A percentile compares a stretch with the other conserved stretches of the same genome.
phyloP scores from a whole-genome alignment of 2,329 filamentous ascomycete species.

The Fusarium floridanum region DNA sequence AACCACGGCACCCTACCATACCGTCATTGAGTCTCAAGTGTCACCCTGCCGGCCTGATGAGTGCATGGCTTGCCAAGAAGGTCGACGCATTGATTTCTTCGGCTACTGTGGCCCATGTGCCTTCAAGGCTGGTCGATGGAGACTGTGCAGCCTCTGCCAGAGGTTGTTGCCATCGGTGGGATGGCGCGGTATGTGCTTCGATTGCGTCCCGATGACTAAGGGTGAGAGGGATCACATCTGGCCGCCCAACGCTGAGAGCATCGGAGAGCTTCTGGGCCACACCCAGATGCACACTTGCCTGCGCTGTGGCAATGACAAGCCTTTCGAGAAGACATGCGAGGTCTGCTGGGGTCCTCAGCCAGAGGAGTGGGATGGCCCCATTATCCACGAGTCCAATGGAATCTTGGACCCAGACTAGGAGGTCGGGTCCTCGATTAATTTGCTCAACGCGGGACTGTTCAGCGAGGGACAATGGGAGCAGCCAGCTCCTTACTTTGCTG shows the following conservation, averaged over 20 bases:
- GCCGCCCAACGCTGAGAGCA: neutral
- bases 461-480: neutral
- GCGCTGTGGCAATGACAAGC: neutral
- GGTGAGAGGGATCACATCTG: neutral
- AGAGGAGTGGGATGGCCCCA: fast-evolving
- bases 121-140: neutral
- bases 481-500: too few relatives aligned
- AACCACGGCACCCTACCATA: neutral
- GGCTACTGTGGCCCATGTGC: neutral
- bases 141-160: neutral
- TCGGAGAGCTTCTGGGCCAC: neutral
- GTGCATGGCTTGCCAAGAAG: neutral
- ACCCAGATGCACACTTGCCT: neutral
- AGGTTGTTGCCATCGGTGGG: neutral
- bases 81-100: neutral
- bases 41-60: neutral
- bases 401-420: neutral
- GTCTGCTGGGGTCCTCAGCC: neutral
- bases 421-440: neutral
- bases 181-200: neutral
- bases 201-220: neutral
- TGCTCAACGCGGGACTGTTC: neutral
- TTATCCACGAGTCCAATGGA: neutral
- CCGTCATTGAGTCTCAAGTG: neutral
- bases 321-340: neutral